Conservation (phyloP, 768 basidiomycete genomes). For the Cyclocybe cylindracea region DNA sequence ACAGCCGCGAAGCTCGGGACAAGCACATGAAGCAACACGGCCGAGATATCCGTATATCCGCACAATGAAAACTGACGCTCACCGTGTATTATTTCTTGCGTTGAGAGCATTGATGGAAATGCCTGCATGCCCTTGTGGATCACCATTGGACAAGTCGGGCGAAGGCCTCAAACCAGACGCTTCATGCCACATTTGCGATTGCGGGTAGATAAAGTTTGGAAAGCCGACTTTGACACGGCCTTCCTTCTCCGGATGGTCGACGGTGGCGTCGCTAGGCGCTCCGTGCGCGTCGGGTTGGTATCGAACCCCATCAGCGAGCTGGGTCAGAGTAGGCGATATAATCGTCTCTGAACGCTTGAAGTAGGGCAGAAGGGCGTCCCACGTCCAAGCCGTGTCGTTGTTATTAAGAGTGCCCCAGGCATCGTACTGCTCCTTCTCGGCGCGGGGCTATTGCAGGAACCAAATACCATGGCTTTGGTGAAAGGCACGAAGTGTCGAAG, state of each 20-base stretch:
- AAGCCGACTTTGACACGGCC: constrained; percentile 34
- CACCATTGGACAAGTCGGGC: constrained; percentile 26
- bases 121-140: constrained; percentile 26
- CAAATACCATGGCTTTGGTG: not conserved
- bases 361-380: constrained; percentile 42
- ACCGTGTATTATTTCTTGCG: constrained; percentile 31
- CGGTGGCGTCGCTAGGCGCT: not conserved
- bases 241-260: not conserved
- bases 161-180: constrained; percentile 27
- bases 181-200: constrained; percentile 27
- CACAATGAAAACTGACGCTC: not conserved
- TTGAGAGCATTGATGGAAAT: constrained; percentile 31
- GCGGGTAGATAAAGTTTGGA: constrained; percentile 31
- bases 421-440: constrained; percentile 33
- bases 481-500: not conserved
- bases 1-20: no score
- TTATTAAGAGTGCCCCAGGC: constrained; percentile 30
- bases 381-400: constrained; percentile 31
- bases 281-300: constrained; percentile 26
- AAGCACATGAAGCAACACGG: no score
- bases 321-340: constrained; percentile 43
- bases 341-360: constrained; percentile 60
- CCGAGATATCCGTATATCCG: not conserved
- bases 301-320: constrained; percentile 23
- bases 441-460: constrained; percentile 24